Percentiles rank a stretch among this genome's conserved stretches.
These are phyloP conservation scores for Agaricales sp. DNA, from an alignment of 1,284 basidiomycete species.

Conservation along the genomic window DNA sequence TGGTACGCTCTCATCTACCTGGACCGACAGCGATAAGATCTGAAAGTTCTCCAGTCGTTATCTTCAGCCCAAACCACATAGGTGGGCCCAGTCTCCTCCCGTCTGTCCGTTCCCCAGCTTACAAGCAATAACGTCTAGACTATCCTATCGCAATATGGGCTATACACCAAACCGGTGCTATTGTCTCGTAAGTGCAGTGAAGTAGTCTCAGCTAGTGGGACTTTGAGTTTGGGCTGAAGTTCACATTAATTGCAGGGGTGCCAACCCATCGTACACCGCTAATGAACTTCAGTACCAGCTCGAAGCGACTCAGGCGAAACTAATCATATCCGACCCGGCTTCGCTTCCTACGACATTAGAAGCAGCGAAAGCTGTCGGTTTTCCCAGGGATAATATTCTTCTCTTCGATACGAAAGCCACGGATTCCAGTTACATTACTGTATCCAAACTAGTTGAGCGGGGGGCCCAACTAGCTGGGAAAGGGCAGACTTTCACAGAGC, in stretches of 20 bases:
- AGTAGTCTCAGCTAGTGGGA: slow-evolving; percentile 1
- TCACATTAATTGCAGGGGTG: slow-evolving; percentile 21
- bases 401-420: slow-evolving; percentile 27
- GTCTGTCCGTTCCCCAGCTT: too few relatives aligned
- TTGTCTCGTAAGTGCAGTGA: slow-evolving; percentile 43
- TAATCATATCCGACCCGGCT: slow-evolving; percentile 50
- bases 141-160: slow-evolving; percentile 72
- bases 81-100: slow-evolving; percentile 25
- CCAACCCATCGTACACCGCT: slow-evolving; percentile 59
- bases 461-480: slow-evolving; percentile 27
- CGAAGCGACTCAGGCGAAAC: slow-evolving; percentile 38
- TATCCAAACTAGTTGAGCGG: slow-evolving; percentile 27
- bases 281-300: slow-evolving; percentile 62
- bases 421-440: slow-evolving; percentile 16
- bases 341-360: slow-evolving; percentile 46
- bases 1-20: too few relatives aligned
- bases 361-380: slow-evolving; percentile 28
- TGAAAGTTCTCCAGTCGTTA: slow-evolving; percentile 33
- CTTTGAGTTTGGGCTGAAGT: slow-evolving; percentile 12
- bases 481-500: slow-evolving; percentile 22
- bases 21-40: not conserved
- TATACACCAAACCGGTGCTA: slow-evolving; percentile 58
- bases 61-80: slow-evolving; percentile 60
- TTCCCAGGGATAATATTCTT: slow-evolving; percentile 42
- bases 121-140: slow-evolving; percentile 28